Evolutionary conservation across 75 land plant genomes (phyloP).

Genomic region (Cryptomeria japonica): DNA sequence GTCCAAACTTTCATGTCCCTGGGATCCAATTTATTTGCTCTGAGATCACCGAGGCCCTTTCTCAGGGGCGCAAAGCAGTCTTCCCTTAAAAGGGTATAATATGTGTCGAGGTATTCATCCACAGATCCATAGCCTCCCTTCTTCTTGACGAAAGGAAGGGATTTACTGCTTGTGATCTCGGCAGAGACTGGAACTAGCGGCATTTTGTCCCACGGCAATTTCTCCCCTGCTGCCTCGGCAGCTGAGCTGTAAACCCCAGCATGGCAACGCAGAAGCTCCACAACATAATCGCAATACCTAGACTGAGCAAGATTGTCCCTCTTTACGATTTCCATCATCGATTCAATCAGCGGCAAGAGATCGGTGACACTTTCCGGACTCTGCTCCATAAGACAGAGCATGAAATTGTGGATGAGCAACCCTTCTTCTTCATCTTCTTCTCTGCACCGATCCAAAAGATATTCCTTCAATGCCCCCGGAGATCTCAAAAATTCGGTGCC

Average conservation of each 20-base stretch:
- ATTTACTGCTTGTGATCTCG: background rate
- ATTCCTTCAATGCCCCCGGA: background rate
- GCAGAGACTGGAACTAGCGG: background rate
- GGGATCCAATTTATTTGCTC: conserved; percentile 8
- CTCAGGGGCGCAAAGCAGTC: conserved; percentile 20
- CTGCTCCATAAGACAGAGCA: background rate
- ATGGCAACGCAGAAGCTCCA: background rate
- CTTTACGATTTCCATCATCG: background rate
- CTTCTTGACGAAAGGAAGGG: conserved; percentile 22
- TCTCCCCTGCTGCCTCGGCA: background rate
- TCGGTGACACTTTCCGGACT: background rate
- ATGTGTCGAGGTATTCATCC: conserved; percentile 24
- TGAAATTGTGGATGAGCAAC: background rate
- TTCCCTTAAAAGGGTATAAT: conserved; percentile 20
- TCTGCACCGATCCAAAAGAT: background rate
- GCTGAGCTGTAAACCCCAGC: too few relatives aligned
- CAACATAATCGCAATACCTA: background rate
- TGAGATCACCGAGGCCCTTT: conserved; percentile 13
- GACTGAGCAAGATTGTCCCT: background rate
- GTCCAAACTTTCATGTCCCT: conserved; percentile 28
- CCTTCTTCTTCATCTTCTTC: background rate
- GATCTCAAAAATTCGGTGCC: background rate
- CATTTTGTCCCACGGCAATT: background rate
- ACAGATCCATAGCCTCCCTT: conserved; percentile 16
- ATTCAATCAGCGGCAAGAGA: background rate